Base-by-base conservation (phyloP, 805 yeast species). In the Barnettozyma vustinii region DNA sequence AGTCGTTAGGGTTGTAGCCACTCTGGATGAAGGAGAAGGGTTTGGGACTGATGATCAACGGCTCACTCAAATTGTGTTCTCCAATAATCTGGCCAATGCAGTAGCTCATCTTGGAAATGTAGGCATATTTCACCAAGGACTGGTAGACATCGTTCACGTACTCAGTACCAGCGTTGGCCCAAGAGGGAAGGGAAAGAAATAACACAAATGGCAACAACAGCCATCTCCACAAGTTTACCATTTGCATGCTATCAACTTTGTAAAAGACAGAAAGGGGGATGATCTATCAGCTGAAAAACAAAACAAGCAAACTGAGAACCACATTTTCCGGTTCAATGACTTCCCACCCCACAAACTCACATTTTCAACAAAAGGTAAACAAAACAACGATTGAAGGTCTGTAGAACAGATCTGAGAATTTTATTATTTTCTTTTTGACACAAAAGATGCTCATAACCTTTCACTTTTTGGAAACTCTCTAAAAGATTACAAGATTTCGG, bases 81-180 rank as follows among this genome's bases (percentile, higher is more conserved):
- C 45, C 52, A 1, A 33, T 35, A 3, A 58, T 37, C 15, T 23
- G 20, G 33, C 53, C 58, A 20, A 57, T 50, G 45, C 63, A 59
- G 42, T 56, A 58, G 16, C 58, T 41, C 7, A 56, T 47, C 37
- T 56, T 56, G 18, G 57, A 52, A 20, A 56, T 37, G 33, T 51
- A 58, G 1, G 61, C 55, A 40, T 56, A 53, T 37, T 48, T 49
- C 16, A 48, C 39, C 40, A 58, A 50, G 1, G 50, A 26, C 12
- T 51, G 49, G 35, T 57, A 59, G 16, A 56, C 54, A n/a, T 42
- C 51, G 18, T 49, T 51, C 18, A 43, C 49, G 19, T 48, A 54
- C 9, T 37, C 47, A 10, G 47, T 16, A 3, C 39, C 26, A 21
- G 20, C 26, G 19, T 30, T 12, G 16, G 16, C 16, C 33, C 33